Percentiles rank a stretch among this genome's conserved stretches.
Conservation (phyloP, 352 stramenopile genomes). For the Globisporangium mamillatum region DNA sequence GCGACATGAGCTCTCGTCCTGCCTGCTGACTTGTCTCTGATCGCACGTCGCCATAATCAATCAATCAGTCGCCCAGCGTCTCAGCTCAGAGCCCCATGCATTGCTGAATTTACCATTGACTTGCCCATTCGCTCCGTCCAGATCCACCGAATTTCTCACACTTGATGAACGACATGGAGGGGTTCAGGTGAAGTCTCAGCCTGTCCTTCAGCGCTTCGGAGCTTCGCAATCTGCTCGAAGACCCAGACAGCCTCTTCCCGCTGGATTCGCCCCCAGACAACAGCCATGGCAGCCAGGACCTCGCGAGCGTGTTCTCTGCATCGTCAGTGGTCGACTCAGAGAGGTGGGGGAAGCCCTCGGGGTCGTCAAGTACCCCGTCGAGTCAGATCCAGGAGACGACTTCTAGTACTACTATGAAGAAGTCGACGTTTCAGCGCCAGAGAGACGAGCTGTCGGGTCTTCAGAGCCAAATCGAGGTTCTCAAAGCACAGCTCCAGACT, state of each 20-base stretch:
- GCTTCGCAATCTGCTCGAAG: constrained; percentile 5
- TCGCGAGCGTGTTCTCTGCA: not conserved
- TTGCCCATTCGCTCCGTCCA: too few species aligned
- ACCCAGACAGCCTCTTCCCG: not conserved
- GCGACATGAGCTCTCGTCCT: too few species aligned
- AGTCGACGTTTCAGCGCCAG: constrained; percentile 15
- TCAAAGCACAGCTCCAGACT: not conserved
- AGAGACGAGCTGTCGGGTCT: constrained; percentile 1
- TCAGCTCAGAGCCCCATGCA: too few species aligned
- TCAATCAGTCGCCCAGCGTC: too few species aligned
- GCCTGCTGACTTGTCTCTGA: too few species aligned
- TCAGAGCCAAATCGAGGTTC: not conserved
- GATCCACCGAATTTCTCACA: too few species aligned
- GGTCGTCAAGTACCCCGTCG: not conserved
- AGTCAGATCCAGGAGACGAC: not conserved
- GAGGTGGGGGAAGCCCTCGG: not conserved
- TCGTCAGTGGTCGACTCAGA: not conserved
- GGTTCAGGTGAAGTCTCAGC: not conserved
- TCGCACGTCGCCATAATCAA: too few species aligned
- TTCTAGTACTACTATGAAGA: not conserved
- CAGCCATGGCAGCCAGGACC: not conserved
- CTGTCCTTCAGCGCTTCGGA: not conserved
- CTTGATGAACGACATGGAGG: not conserved
- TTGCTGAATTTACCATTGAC: too few species aligned
- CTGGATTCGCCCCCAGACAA: not conserved